Conservation (phyloP, 2,329 filamentous ascomycete species). For the Ilyonectria robusta region DNA sequence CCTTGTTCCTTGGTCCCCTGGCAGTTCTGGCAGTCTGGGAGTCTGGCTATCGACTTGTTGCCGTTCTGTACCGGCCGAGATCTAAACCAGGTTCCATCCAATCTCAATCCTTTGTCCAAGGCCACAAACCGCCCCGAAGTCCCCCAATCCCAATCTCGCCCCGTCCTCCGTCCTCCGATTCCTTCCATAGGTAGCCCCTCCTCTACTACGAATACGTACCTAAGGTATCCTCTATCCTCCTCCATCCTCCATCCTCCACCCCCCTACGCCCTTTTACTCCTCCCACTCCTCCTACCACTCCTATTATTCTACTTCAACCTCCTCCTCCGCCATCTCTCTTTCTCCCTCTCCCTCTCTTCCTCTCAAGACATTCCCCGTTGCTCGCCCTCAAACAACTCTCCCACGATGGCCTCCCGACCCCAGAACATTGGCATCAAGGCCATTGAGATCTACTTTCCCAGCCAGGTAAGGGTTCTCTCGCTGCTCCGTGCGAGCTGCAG, state of each 20-base stretch:
- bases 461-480: conserved; percentile 73
- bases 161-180: conserved; percentile 34
- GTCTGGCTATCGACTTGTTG: conserved; percentile 31
- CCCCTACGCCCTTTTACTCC: conserved; percentile 22
- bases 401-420: conserved; percentile 79
- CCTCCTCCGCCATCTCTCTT: conserved; percentile 28
- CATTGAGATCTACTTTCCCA: conserved; percentile 91
- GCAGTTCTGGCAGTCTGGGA: conserved; percentile 16
- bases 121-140: conserved; percentile 25
- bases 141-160: conserved; percentile 41
- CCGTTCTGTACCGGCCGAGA: conserved; percentile 32
- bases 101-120: conserved; percentile 33
- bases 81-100: conserved; percentile 37
- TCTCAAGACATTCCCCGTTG: conserved; percentile 20
- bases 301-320: conserved; percentile 33
- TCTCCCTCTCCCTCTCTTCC: conserved; percentile 3
- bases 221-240: conserved; percentile 4
- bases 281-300: conserved; percentile 12
- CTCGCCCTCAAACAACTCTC: conserved; percentile 24
- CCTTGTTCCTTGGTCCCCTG: conserved; percentile 20
- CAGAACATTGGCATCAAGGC: conserved; percentile 94
- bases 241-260: conserved; percentile 6
- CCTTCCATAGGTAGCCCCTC: conserved; percentile 29
- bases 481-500: conserved; percentile 22
- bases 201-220: not conserved